Evolutionary conservation across 1,139 yeast species (phyloP).

Genomic region (Yamadazyma triangularis): DNA sequence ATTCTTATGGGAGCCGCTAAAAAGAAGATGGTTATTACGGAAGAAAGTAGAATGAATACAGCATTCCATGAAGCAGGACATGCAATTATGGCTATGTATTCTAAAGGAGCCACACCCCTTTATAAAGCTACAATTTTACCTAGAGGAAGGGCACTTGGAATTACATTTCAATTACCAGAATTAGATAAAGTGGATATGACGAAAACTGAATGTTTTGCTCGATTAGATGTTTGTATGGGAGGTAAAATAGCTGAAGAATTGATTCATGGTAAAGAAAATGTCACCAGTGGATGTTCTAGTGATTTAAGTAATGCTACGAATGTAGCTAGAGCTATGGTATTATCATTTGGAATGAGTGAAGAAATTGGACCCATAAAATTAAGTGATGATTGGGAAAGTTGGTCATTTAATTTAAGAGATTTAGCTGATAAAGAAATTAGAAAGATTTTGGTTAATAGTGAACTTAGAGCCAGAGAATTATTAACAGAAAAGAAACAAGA

Average conservation of each 20-base stretch:
- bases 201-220: conserved; percentile 81
- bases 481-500: conserved; percentile 63
- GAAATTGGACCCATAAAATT: conserved; percentile 88
- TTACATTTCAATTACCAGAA: conserved; percentile 95
- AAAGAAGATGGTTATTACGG: conserved; percentile 95
- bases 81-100: conserved; percentile 94
- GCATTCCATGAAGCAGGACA: conserved; percentile 99
- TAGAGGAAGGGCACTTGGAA: conserved; percentile 93
- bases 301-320: conserved; percentile 87
- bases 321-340: conserved; percentile 96
- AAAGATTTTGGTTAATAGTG: conserved; percentile 66
- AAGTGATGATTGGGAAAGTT: conserved; percentile 85
- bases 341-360: conserved; percentile 94
- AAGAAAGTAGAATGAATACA: conserved; percentile 87
- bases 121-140: conserved; percentile 97
- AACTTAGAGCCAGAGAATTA: conserved; percentile 70
- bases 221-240: conserved; percentile 97
- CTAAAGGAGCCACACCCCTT: conserved; percentile 92
- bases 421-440: conserved; percentile 92
- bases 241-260: conserved; percentile 97
- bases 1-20: conserved; percentile 97
- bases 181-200: conserved; percentile 97
- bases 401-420: conserved; percentile 88
- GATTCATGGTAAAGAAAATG: conserved; percentile 85
- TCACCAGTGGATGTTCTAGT: conserved; percentile 91